Conservation (phyloP, 2,329 filamentous ascomycete genomes). For the Beauveria scarabaeidicola region DNA sequence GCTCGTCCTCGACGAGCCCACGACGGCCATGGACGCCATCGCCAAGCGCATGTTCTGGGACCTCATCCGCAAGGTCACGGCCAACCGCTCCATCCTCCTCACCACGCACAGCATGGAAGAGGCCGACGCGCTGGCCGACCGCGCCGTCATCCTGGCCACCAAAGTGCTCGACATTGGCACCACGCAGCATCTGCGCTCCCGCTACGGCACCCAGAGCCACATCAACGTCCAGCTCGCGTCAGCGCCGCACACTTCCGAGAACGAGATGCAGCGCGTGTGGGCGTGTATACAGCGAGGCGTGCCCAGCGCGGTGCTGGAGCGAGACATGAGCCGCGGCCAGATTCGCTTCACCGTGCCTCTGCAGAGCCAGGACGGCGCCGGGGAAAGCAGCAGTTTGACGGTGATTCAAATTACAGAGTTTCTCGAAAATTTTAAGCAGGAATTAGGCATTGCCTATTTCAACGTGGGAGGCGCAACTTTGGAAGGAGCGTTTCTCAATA, state of each 20-base stretch:
- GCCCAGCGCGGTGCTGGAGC: slow-evolving; percentile 46
- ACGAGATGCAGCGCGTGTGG: slow-evolving; percentile 49
- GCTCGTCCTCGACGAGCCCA: slow-evolving; percentile 75
- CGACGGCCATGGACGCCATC: slow-evolving; percentile 75
- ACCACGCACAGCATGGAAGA: slow-evolving; percentile 92
- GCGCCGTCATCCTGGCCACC: slow-evolving; percentile 38
- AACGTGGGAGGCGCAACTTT: slow-evolving; percentile 58
- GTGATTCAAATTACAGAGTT: slow-evolving; percentile 19
- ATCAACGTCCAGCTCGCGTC: slow-evolving; percentile 52
- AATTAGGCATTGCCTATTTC: slow-evolving; percentile 55
- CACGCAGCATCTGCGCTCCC: slow-evolving; percentile 45
- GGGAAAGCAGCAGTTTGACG: not conserved
- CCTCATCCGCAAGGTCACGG: slow-evolving; percentile 57
- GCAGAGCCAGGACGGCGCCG: not conserved
- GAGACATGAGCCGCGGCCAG: slow-evolving; percentile 54
- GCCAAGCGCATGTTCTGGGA: slow-evolving; percentile 85
- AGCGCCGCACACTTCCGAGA: slow-evolving; percentile 46
- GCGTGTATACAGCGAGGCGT: slow-evolving; percentile 45
- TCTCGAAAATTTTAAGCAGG: slow-evolving; percentile 48
- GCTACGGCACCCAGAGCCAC: slow-evolving; percentile 54
- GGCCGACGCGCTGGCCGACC: slow-evolving; percentile 70
- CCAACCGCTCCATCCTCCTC: slow-evolving; percentile 65
- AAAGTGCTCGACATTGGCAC: slow-evolving; percentile 53
- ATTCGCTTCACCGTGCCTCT: slow-evolving; percentile 31
- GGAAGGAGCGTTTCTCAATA: slow-evolving; percentile 61